phyloP scores from a whole-genome alignment of 345 rosid species.

The Aethionema arabicum region DNA sequence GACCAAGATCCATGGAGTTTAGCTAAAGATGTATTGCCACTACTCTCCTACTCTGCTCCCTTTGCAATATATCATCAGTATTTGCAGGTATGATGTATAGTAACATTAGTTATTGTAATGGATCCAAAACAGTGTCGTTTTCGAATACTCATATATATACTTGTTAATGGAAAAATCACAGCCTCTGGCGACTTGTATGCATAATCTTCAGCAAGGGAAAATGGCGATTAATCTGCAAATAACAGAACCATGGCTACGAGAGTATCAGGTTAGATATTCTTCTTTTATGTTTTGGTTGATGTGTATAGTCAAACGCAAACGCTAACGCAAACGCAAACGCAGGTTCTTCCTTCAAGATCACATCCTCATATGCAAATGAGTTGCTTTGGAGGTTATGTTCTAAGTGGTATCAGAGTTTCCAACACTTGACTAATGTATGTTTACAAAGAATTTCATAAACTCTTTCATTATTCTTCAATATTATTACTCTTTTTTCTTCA shows the following conservation, averaged over 20 bases:
- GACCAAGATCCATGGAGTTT: slow-evolving; percentile 74
- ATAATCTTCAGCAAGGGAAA: slow-evolving; percentile 69
- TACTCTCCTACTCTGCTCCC: slow-evolving; percentile 78
- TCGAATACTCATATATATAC: neutral
- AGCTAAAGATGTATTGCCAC: slow-evolving; percentile 70
- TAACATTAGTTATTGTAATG: no score
- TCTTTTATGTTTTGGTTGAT: neutral
- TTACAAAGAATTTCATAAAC: no score
- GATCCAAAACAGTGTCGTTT: no score
- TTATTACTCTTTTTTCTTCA: no score
- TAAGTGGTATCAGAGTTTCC: slow-evolving; percentile 71
- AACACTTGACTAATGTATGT: slow-evolving; percentile 27
- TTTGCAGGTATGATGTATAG: slow-evolving; percentile 55
- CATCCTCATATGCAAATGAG: slow-evolving; percentile 97
- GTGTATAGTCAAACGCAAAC: no score
- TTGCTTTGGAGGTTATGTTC: slow-evolving; percentile 75
- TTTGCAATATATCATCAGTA: slow-evolving; percentile 91
- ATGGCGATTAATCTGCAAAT: slow-evolving; percentile 85
- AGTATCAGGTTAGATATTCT: slow-evolving; percentile 62
- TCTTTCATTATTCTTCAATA: no score
- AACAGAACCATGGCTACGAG: slow-evolving; percentile 96
- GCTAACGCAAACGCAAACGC: neutral
- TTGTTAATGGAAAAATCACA: slow-evolving; percentile 27
- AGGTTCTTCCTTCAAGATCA: slow-evolving; percentile 93
- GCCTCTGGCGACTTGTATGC: slow-evolving; percentile 93